phyloP scores from a whole-genome alignment of 1,284 basidiomycete genomes.

The Sphaerobolus stellatus region DNA sequence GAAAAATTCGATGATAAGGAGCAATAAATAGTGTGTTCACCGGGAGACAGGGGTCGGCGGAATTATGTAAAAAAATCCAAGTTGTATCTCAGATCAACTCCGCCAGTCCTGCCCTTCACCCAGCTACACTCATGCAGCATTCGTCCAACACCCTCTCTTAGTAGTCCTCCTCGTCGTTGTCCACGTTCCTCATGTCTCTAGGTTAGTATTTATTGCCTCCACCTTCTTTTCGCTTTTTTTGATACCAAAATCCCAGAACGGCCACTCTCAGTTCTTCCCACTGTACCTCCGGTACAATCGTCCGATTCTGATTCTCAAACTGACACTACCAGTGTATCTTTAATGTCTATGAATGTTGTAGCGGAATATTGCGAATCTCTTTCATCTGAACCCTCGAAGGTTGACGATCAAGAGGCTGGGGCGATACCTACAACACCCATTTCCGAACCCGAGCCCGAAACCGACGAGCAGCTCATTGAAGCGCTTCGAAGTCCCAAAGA shows the following conservation, averaged over 20 bases:
- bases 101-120: slow-evolving; percentile 10
- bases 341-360: slow-evolving; percentile 2
- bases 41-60: too few relatives aligned
- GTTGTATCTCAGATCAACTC: slow-evolving; percentile 11
- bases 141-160: not conserved
- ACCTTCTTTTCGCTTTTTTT: not conserved
- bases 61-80: too few relatives aligned
- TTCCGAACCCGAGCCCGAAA: slow-evolving; percentile 37
- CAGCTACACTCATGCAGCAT: slow-evolving; percentile 9
- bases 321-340: not conserved
- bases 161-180: not conserved
- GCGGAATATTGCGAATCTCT: slow-evolving; percentile 1
- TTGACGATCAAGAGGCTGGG: not conserved
- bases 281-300: slow-evolving; percentile 3
- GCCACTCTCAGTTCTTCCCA: not conserved
- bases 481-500: slow-evolving; percentile 79
- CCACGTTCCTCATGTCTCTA: slow-evolving; percentile 10
- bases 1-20: too few relatives aligned
- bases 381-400: not conserved
- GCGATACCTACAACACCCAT: not conserved
- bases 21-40: too few relatives aligned
- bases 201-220: slow-evolving; percentile 2
- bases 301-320: slow-evolving; percentile 4
- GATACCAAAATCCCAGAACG: slow-evolving; percentile 2
- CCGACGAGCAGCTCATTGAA: slow-evolving; percentile 75